Base-by-base conservation (phyloP, 306 rosid genomes). In the Prunus mira region DNA sequence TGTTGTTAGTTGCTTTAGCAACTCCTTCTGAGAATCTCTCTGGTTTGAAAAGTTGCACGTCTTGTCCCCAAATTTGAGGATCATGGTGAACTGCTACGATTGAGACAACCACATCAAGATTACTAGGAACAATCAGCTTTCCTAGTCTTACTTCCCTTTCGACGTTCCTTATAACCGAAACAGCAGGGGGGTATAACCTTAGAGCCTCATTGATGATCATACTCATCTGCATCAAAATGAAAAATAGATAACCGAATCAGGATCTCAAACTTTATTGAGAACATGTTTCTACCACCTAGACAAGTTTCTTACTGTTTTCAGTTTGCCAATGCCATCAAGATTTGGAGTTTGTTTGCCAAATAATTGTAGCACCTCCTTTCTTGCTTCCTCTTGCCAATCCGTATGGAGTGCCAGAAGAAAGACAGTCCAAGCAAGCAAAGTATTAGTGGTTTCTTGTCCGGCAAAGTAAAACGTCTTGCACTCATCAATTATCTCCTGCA, bases 301-400 rank as follows among this genome's bases (percentile, higher is more conserved):
- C 22, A 65, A 13, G 19, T 68, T 72, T 43, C 83, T 71, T 65
- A 83, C 81, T 41, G 67, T 71, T 60, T 58, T 79, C 10, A 83
- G 67, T 24, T 60, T 79, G 14, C 58, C 9, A 14, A 83, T 46
- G 61, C 67, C 81, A 27, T 83, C 79, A 4, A 81, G 62, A 13
- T 65, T 78, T 28, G 77, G 80, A 45, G 45, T 73, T 50, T 34
- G 67, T 38, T 69, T 68, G 22, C 79, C 82, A 32, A 82, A 74
- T 55, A 78, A 4, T 25, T 63, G 51, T 18, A 69, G 12, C 2
- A 82, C 86, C 69, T 83, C 86, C 52, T 79, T 72, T 72, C 84
- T 79, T 56, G 81, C 86, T 71, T 75, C 68, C 58, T 83, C 81
- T 71, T 83, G 86, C 86, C 86, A 83, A 34, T 83, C 84, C 1